A percentile compares a stretch with the other conserved stretches of the same genome.
Evolutionary conservation across 2,329 filamentous ascomycete genomes (phyloP).

Genomic region (Claviceps sorghi): DNA sequence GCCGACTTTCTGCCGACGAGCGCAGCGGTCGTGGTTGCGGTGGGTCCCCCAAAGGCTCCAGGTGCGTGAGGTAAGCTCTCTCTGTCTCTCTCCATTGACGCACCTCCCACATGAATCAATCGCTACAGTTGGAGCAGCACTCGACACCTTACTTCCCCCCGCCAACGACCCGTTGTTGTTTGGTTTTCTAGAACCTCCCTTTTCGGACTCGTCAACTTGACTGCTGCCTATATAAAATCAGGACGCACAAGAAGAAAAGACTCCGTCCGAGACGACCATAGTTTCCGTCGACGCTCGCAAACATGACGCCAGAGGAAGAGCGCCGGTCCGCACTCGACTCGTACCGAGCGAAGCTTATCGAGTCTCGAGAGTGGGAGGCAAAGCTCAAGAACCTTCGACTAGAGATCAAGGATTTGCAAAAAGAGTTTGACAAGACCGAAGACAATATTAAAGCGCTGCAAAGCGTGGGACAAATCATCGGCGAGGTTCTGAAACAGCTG

Average conservation of each 20-base stretch:
- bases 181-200: background rate
- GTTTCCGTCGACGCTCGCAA: slow-evolving; percentile 6
- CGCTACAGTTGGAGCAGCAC: slow-evolving; percentile 1
- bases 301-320: slow-evolving; percentile 42
- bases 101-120: background rate
- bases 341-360: slow-evolving; percentile 70
- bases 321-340: slow-evolving; percentile 57
- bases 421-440: slow-evolving; percentile 91
- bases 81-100: slow-evolving; percentile 11
- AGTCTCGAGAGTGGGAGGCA: slow-evolving; percentile 96
- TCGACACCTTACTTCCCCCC: background rate
- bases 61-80: slow-evolving; percentile 27
- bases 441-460: slow-evolving; percentile 99
- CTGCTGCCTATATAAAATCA: background rate
- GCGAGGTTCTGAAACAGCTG: slow-evolving; percentile 95
- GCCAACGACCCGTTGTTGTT: background rate
- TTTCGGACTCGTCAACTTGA: background rate
- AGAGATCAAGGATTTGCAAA: slow-evolving; percentile 91
- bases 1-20: slow-evolving; percentile 20
- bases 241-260: background rate
- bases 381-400: slow-evolving; percentile 89
- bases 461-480: slow-evolving; percentile 98
- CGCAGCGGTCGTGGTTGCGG: background rate
- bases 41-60: slow-evolving; percentile 20
- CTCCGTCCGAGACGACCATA: background rate